Evolutionary conservation across 2,329 filamentous ascomycete genomes (phyloP).

Genomic region (Fusarium sublunatum): DNA sequence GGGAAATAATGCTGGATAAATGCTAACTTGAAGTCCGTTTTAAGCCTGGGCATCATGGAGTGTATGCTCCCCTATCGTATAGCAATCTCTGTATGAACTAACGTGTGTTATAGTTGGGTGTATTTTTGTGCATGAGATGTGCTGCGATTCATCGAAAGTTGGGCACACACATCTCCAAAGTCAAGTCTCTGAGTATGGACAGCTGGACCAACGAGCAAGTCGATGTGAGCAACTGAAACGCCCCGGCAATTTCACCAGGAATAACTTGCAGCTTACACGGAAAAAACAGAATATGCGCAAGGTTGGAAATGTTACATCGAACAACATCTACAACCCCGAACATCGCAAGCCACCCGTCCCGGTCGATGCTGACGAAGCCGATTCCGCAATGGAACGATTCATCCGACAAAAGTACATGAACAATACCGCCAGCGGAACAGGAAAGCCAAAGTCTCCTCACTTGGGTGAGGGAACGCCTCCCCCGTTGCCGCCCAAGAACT

Average conservation of each 20-base stretch:
- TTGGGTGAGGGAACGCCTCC: slow-evolving; percentile 69
- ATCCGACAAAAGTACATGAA: slow-evolving; percentile 94
- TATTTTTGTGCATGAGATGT: slow-evolving; percentile 98
- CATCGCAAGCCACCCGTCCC: slow-evolving; percentile 86
- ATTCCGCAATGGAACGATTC: slow-evolving; percentile 94
- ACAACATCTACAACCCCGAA: slow-evolving; percentile 88
- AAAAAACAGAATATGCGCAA: slow-evolving; percentile 85
- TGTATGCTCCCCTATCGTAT: slow-evolving; percentile 64
- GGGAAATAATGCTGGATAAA: slow-evolving; percentile 9
- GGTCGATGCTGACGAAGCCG: slow-evolving; percentile 90
- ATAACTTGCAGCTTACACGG: slow-evolving; percentile 31
- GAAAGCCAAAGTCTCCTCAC: slow-evolving; percentile 50
- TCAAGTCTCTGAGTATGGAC: slow-evolving; percentile 99
- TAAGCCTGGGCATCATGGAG: slow-evolving; percentile 97
- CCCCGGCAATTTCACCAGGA: not conserved
- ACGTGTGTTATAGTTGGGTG: slow-evolving; percentile 73
- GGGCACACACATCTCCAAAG: slow-evolving; percentile 97
- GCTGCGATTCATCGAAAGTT: slow-evolving; percentile 94
- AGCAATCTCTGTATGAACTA: slow-evolving; percentile 28
- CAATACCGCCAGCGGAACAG: slow-evolving; percentile 52
- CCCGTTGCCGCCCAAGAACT: slow-evolving; percentile 70
- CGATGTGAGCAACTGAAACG: slow-evolving; percentile 71
- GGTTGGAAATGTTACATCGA: slow-evolving; percentile 86
- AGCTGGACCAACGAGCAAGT: slow-evolving; percentile 97
- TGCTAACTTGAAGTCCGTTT: slow-evolving; percentile 45